phyloP scores from a whole-genome alignment of 352 stramenopile genomes.

The Thraustochytrium sp. region DNA sequence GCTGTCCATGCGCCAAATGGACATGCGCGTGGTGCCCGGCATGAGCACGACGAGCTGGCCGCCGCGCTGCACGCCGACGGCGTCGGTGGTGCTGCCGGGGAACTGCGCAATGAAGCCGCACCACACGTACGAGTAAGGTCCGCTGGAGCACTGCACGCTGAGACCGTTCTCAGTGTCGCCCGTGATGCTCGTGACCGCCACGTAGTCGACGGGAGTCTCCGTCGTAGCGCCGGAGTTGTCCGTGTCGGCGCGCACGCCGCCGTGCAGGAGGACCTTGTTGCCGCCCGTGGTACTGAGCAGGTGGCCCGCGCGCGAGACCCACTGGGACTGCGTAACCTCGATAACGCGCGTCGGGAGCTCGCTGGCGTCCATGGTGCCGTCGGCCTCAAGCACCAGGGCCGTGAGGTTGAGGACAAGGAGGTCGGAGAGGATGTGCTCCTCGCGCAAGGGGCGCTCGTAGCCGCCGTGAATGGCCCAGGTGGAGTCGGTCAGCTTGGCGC shows the following conservation, averaged over 20 bases:
- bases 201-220: background rate
- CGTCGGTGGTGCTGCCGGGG: background rate
- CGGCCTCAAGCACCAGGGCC: background rate
- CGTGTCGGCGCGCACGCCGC: background rate
- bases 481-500: background rate
- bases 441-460: background rate
- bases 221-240: background rate
- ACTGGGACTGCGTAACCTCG: background rate
- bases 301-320: background rate
- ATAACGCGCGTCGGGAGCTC: background rate
- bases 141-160: background rate
- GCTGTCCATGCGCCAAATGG: background rate
- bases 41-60: background rate
- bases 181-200: background rate
- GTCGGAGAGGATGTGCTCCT: background rate
- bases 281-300: background rate
- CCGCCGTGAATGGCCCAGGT: background rate
- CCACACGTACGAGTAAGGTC: background rate
- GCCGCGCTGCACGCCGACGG: background rate
- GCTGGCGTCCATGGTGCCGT: background rate
- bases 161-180: background rate
- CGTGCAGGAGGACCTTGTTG: background rate
- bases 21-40: background rate
- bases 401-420: background rate
- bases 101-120: background rate